phyloP scores from a whole-genome alignment of 2,329 filamentous ascomycete genomes.

The Ophiosphaerella korrae region DNA sequence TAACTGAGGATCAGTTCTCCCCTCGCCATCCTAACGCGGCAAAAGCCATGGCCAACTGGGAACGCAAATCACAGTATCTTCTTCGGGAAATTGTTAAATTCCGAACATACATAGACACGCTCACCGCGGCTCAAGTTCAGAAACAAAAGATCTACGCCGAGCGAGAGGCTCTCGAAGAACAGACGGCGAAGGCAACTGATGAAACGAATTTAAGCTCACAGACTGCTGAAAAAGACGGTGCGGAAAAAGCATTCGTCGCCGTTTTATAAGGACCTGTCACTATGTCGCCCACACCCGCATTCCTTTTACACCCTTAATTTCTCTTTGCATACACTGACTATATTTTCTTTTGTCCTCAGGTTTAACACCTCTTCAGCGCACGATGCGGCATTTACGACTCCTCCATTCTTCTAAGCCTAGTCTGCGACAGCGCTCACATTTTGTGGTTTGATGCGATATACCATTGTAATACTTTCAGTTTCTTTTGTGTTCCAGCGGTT shows the following conservation, averaged over 20 bases:
- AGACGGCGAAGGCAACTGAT: conserved; percentile 13
- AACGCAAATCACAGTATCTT: conserved; percentile 90
- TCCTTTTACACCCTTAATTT: conserved; percentile 13
- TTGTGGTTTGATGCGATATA: conserved; percentile 33
- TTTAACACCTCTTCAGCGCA: conserved; percentile 43
- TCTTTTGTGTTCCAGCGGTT: conserved; percentile 8
- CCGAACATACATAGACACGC: conserved; percentile 86
- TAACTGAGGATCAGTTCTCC: conserved; percentile 65
- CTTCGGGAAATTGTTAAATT: conserved; percentile 96
- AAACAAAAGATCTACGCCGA: conserved; percentile 71
- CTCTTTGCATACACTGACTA: conserved; percentile 34
- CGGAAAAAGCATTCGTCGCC: conserved; percentile 32
- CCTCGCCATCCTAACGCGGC: conserved; percentile 78
- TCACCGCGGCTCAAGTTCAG: conserved; percentile 71
- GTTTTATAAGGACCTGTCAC: conserved; percentile 4
- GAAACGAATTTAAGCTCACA: conserved; percentile 13
- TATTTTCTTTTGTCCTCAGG: conserved; percentile 30
- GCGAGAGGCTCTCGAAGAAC: conserved; percentile 36
- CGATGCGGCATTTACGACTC: conserved; percentile 40
- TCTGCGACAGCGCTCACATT: conserved; percentile 34
- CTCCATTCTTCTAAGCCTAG: conserved; percentile 42
- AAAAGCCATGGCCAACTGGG: conserved; percentile 95
- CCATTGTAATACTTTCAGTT: conserved; percentile 26
- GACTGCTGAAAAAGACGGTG: conserved; percentile 40
- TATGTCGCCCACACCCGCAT: conserved; percentile 5